Percentiles rank a stretch among this genome's conserved stretches.
These are phyloP conservation scores for Clavispora carvajalis DNA, from an alignment of 805 yeast species.

Conservation along the genomic window DNA sequence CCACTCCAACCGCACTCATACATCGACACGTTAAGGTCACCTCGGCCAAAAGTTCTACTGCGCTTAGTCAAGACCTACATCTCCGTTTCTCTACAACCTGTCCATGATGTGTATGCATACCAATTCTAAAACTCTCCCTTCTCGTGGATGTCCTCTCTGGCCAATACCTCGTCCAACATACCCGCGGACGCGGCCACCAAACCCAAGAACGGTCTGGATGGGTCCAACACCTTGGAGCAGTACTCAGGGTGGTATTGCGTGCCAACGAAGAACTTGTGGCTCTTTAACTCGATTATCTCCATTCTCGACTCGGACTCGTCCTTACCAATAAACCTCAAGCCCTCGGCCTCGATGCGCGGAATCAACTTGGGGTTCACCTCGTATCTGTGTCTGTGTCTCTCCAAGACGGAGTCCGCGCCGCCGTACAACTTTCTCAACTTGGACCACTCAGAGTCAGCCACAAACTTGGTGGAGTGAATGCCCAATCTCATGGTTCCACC, in stretches of 20 bases:
- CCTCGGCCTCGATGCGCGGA: conserved; percentile 63
- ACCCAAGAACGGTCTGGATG: conserved; percentile 95
- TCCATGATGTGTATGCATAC: not conserved
- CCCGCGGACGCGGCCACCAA: conserved; percentile 93
- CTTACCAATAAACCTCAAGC: conserved; percentile 86
- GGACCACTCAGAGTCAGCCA: conserved; percentile 58
- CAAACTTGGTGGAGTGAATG: conserved; percentile 82
- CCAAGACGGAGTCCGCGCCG: conserved; percentile 59
- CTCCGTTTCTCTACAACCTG: too few species aligned
- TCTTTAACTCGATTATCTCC: conserved; percentile 85
- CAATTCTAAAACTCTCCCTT: conserved; percentile 37
- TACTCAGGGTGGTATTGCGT: conserved; percentile 99
- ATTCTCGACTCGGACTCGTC: conserved; percentile 88
- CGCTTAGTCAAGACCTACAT: too few species aligned
- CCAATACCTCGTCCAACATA: conserved; percentile 60
- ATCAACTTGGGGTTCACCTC: conserved; percentile 90
- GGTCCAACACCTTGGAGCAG: conserved; percentile 91
- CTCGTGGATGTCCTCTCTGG: conserved; percentile 36
- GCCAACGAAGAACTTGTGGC: conserved; percentile 88
- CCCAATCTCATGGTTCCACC: conserved; percentile 99
- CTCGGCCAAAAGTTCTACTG: too few species aligned
- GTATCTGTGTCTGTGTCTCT: conserved; percentile 98
- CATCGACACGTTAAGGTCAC: too few species aligned
- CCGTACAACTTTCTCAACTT: conserved; percentile 77
- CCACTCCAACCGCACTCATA: too few species aligned